Evolutionary conservation across 1,284 basidiomycete genomes (phyloP).

Genomic region (Peniophora sp.): DNA sequence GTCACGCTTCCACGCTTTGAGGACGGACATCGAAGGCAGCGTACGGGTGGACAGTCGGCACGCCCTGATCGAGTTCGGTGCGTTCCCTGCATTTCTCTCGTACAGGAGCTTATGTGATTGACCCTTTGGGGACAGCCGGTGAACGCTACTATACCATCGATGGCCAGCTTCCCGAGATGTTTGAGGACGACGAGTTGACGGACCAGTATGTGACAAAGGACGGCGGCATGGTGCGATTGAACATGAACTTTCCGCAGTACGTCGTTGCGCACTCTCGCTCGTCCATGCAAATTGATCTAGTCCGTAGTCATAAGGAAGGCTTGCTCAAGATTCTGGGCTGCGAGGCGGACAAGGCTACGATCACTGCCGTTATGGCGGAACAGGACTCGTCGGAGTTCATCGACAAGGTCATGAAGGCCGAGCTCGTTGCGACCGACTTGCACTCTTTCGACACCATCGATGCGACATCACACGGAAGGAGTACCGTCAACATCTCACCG

Average conservation of each 20-base stretch:
- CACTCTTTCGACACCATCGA: slow-evolving; percentile 47
- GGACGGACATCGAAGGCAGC: slow-evolving; percentile 37
- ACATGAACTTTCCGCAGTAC: slow-evolving; percentile 61
- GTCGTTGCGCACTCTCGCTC: slow-evolving; percentile 10
- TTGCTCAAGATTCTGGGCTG: slow-evolving; percentile 38
- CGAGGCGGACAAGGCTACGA: slow-evolving; percentile 26
- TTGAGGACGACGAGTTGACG: slow-evolving; percentile 41
- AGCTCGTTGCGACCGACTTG: slow-evolving; percentile 32
- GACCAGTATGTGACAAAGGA: slow-evolving; percentile 49
- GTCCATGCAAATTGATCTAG: not conserved
- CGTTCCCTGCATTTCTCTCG: slow-evolving; percentile 17
- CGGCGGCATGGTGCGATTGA: slow-evolving; percentile 40
- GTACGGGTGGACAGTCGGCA: slow-evolving; percentile 49
- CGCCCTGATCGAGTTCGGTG: slow-evolving; percentile 51
- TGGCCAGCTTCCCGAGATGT: slow-evolving; percentile 23
- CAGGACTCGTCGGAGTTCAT: not conserved
- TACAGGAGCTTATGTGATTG: not conserved
- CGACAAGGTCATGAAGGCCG: not conserved
- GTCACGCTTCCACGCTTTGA: slow-evolving; percentile 39
- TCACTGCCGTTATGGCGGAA: slow-evolving; percentile 30
- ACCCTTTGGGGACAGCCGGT: slow-evolving; percentile 28
- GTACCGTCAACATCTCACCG: slow-evolving; percentile 19
- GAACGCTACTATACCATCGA: slow-evolving; percentile 44
- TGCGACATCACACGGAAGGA: slow-evolving; percentile 36
- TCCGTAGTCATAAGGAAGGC: slow-evolving; percentile 42